Conservation (phyloP, 2,329 filamentous ascomycete species). For the Chaetothyriales sp. region DNA sequence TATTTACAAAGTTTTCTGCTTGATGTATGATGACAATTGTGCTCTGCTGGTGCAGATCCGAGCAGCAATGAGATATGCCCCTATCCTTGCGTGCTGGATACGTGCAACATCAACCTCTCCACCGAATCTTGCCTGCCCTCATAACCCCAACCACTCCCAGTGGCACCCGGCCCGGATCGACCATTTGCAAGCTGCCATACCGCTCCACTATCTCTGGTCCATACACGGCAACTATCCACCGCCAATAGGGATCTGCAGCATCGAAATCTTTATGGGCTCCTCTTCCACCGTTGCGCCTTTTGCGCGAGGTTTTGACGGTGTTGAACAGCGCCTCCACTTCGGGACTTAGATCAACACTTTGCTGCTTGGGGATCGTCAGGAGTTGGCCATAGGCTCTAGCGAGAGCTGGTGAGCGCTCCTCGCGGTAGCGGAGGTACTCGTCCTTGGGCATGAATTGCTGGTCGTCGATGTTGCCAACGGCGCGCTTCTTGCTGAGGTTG, state of each 20-base stretch:
- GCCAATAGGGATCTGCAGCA: constrained; percentile 31
- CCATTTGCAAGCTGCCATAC: constrained; percentile 29
- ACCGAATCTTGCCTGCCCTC: constrained; percentile 28
- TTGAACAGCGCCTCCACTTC: constrained; percentile 16
- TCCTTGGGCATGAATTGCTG: constrained; percentile 26
- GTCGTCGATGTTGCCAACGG: constrained; percentile 4
- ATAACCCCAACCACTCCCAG: constrained; percentile 31
- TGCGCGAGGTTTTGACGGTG: not conserved
- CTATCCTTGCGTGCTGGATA: not conserved
- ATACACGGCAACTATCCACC: constrained; percentile 30
- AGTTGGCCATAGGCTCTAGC: constrained; percentile 23
- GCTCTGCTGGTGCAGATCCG: not conserved
- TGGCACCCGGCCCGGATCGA: constrained; percentile 29
- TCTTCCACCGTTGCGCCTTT: constrained; percentile 8
- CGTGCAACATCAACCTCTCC: constrained; percentile 21
- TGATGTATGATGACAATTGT: not conserved
- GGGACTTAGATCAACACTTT: constrained; percentile 20
- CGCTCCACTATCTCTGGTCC: constrained; percentile 27
- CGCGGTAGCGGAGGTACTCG: constrained; percentile 26
- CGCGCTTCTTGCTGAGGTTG: not conserved
- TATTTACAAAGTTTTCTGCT: no score
- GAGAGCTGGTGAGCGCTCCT: constrained; percentile 23
- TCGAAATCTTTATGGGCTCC: constrained; percentile 21
- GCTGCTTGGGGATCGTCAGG: constrained; percentile 22
- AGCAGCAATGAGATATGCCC: not conserved